Percentiles rank a stretch among this genome's conserved stretches.
These are phyloP conservation scores for Hondaea fermentalgiana DNA, from an alignment of 108 stramenopile species.

Conservation along the genomic window DNA sequence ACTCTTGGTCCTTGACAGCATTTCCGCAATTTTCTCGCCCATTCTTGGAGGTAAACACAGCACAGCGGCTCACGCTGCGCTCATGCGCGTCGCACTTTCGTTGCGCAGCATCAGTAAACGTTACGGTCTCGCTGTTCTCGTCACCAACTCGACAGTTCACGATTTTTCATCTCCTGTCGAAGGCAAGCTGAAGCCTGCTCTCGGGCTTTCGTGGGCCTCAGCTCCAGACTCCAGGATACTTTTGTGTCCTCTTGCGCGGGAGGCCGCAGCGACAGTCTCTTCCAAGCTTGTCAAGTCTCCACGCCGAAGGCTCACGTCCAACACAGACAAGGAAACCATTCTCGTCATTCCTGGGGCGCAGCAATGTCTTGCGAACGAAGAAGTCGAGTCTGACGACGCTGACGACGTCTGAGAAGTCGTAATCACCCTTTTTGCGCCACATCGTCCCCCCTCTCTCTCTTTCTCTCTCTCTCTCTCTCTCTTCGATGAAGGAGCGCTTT, in stretches of 20 bases:
- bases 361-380: not conserved
- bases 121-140: not conserved
- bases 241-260: not conserved
- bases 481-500: too few relatives aligned
- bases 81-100: not conserved
- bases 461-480: too few relatives aligned
- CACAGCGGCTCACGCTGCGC: not conserved
- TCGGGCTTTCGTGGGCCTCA: not conserved
- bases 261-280: not conserved
- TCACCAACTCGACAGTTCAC: constrained; percentile 1
- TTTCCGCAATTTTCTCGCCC: not conserved
- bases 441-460: too few relatives aligned
- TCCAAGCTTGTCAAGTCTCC: not conserved
- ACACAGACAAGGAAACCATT: not conserved
- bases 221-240: not conserved
- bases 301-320: not conserved
- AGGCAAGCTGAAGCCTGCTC: not conserved
- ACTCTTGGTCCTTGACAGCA: not conserved
- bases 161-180: not conserved
- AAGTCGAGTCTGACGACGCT: not conserved
- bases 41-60: not conserved
- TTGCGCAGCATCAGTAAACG: not conserved
- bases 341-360: not conserved
- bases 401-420: too few relatives aligned
- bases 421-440: too few relatives aligned